Evolutionary conservation across 495 filamentous ascomycete species (phyloP).

Genomic region (Hyaloscypha bicolor): DNA sequence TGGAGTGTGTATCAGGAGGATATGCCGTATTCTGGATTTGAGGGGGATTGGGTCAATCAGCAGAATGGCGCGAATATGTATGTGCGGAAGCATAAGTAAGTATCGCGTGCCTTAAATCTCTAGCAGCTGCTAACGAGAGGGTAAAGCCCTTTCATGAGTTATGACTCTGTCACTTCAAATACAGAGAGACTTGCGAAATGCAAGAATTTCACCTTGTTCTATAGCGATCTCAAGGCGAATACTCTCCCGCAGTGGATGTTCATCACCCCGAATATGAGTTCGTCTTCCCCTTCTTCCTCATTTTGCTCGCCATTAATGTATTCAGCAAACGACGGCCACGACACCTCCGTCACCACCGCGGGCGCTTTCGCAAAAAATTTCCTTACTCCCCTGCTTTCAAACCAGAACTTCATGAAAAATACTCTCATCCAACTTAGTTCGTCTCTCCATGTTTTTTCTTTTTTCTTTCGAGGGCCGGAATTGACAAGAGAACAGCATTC

Average conservation of each 20-base stretch:
- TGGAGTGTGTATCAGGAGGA: conserved; percentile 75
- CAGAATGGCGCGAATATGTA: conserved; percentile 27
- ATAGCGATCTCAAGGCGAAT: conserved; percentile 55
- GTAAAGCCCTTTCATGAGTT: conserved; percentile 55
- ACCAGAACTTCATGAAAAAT: conserved; percentile 67
- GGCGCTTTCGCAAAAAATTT: conserved; percentile 59
- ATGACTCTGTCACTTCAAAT: conserved; percentile 59
- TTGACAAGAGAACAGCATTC: conserved; percentile 42
- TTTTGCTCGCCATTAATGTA: background rate
- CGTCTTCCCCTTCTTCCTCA: conserved; percentile 14
- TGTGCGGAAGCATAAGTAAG: conserved; percentile 20
- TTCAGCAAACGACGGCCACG: conserved; percentile 60
- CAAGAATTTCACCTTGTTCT: conserved; percentile 69
- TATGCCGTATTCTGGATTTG: conserved; percentile 56
- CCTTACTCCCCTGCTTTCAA: conserved; percentile 61
- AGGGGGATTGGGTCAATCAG: conserved; percentile 26
- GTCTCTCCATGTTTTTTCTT: background rate
- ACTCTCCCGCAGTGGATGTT: conserved; percentile 66
- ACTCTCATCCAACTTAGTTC: conserved; percentile 63
- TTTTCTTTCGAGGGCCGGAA: background rate
- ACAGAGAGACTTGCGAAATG: conserved; percentile 57
- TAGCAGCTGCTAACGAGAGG: too few species aligned
- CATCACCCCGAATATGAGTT: conserved; percentile 76
- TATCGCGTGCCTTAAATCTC: background rate
- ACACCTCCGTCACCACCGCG: conserved; percentile 65